A percentile compares a stretch with the other conserved stretches of the same genome.
These are phyloP conservation scores for Streptanthus diversifolius DNA, from an alignment of 345 rosid species.

Conservation along the genomic window DNA sequence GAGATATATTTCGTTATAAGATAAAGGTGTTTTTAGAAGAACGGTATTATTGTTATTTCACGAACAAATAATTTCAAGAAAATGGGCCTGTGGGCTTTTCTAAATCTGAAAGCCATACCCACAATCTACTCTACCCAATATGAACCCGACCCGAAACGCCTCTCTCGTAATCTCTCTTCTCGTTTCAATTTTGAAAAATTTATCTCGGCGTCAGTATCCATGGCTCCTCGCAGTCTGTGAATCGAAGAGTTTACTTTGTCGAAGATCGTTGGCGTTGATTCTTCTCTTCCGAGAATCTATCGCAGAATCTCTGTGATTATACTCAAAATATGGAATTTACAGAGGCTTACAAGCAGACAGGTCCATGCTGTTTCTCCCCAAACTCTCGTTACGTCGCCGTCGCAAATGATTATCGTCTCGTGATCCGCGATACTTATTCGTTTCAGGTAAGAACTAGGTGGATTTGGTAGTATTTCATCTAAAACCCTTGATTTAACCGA, in stretches of 20 bases:
- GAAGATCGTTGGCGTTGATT: constrained; percentile 7
- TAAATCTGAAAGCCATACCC: background rate
- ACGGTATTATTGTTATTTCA: background rate
- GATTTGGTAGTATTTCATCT: background rate
- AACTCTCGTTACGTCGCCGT: constrained; percentile 84
- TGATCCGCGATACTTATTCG: constrained; percentile 77
- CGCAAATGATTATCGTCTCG: constrained; percentile 84
- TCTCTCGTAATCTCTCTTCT: constrained; percentile 3
- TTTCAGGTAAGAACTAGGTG: constrained; percentile 50
- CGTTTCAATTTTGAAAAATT: constrained; percentile 20
- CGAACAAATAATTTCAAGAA: background rate
- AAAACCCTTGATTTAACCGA: constrained; percentile 13
- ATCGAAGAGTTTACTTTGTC: constrained; percentile 9
- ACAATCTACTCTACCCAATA: background rate
- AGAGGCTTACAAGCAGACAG: constrained; percentile 80
- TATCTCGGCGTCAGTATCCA: constrained; percentile 4
- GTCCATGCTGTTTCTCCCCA: constrained; percentile 89
- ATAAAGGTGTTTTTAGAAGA: background rate
- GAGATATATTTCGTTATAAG: background rate
- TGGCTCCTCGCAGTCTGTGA: constrained; percentile 24
- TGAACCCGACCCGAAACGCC: constrained; percentile 15
- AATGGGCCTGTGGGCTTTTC: background rate
- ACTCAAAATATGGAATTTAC: constrained; percentile 71
- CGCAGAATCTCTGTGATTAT: background rate
- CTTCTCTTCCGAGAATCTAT: background rate